phyloP scores from a whole-genome alignment of 1,284 basidiomycete species.

The Microbotryum silenes-acaulis region DNA sequence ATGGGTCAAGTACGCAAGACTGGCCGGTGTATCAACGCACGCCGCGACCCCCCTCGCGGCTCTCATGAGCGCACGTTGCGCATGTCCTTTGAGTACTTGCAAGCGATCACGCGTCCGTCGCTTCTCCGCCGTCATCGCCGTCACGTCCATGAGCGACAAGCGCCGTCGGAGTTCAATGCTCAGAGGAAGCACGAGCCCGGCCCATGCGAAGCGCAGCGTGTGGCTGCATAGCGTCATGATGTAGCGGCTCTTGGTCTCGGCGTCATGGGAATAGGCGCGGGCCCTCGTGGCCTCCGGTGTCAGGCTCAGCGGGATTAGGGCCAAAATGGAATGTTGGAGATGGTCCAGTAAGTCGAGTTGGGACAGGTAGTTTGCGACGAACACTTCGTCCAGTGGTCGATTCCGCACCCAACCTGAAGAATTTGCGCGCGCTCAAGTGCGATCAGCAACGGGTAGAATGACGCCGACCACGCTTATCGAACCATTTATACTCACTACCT shows the following conservation, averaged over 20 bases:
- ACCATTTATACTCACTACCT: slow-evolving; percentile 18
- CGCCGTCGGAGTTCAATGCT: slow-evolving; percentile 16
- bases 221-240: slow-evolving; percentile 13
- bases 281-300: slow-evolving; percentile 17
- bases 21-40: slow-evolving; percentile 21
- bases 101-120: slow-evolving; percentile 15
- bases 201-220: slow-evolving; percentile 21
- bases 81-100: slow-evolving; percentile 13
- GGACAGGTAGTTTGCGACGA: slow-evolving; percentile 21
- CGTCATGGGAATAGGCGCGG: slow-evolving; percentile 19
- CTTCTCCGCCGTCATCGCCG: slow-evolving; percentile 4
- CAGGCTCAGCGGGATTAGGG: slow-evolving; percentile 21
- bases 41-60: slow-evolving; percentile 25
- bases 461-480: too few species aligned
- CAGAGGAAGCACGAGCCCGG: slow-evolving; percentile 19
- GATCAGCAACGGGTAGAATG: background rate
- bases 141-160: slow-evolving; percentile 1
- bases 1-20: slow-evolving; percentile 19
- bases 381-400: slow-evolving; percentile 22
- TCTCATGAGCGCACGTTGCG: slow-evolving; percentile 14
- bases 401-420: slow-evolving; percentile 15
- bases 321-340: slow-evolving; percentile 21
- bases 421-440: too few species aligned
- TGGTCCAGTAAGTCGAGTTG: slow-evolving; percentile 25
- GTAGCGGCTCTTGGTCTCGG: background rate